Percentiles rank a stretch among this genome's conserved stretches.
Evolutionary conservation across 164 flowering plant genomes (phyloP).

Genomic region (Magnolia changhungtana): DNA sequence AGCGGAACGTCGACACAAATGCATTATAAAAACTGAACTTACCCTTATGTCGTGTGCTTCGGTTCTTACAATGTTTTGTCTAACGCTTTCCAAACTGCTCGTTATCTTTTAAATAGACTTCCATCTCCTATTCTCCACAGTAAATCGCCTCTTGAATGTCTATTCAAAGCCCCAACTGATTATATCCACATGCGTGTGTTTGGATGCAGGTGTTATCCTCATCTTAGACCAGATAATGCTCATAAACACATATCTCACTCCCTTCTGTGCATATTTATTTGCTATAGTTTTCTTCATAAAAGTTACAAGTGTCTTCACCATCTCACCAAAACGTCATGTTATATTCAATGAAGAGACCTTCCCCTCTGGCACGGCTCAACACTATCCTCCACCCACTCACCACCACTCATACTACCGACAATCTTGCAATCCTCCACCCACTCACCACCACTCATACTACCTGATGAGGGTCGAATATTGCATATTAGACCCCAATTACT

Average conservation of each 20-base stretch:
- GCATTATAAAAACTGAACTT: background rate
- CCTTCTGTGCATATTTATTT: background rate
- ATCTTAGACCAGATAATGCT: background rate
- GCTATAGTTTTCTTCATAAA: background rate
- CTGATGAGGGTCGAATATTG: too few species aligned
- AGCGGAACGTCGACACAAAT: background rate
- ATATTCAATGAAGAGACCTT: background rate
- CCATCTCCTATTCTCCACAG: background rate
- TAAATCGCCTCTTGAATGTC: background rate
- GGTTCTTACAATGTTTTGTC: background rate
- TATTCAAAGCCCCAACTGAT: background rate
- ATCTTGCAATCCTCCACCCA: background rate
- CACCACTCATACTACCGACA: background rate
- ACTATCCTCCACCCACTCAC: background rate
- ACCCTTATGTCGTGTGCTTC: background rate
- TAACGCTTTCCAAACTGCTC: background rate
- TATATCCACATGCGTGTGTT: background rate
- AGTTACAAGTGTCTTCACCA: background rate
- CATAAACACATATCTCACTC: background rate
- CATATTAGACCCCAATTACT: too few species aligned
- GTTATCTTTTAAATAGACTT: background rate
- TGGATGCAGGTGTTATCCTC: background rate
- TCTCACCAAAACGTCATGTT: background rate
- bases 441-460: background rate
- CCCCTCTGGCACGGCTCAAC: background rate